These are phyloP conservation scores for Chlamydomonas sp. DNA, from an alignment of 139 green algal species.

Conservation along the genomic window DNA sequence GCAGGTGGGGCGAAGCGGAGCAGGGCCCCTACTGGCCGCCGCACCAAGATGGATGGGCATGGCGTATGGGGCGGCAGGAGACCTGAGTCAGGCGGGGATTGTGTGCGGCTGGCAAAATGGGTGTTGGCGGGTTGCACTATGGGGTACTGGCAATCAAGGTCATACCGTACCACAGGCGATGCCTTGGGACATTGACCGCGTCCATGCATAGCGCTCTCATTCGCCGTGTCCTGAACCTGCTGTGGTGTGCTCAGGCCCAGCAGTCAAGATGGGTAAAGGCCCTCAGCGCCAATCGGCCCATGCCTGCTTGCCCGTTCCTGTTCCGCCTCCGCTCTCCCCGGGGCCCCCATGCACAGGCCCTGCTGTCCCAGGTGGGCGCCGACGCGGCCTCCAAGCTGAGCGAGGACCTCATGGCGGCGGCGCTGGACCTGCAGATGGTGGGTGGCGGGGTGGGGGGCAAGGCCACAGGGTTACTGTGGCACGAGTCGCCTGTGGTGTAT, in stretches of 20 bases:
- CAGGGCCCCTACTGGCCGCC: not conserved
- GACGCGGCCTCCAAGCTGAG: conserved; percentile 41
- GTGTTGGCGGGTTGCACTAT: no score
- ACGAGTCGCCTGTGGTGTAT: not conserved
- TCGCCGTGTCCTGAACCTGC: no score
- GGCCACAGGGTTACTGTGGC: not conserved
- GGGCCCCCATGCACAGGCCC: not conserved
- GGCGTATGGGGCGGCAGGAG: no score
- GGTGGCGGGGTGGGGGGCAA: not conserved
- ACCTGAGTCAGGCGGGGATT: no score
- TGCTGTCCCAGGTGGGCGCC: conserved; percentile 44
- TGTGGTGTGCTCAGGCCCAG: not conserved
- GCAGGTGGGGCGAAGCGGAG: conserved; percentile 18
- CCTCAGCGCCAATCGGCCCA: not conserved
- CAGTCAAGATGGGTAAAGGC: not conserved
- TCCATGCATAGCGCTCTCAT: no score
- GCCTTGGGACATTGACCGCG: no score
- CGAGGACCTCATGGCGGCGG: conserved; percentile 41
- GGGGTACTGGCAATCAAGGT: no score
- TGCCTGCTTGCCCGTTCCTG: not conserved
- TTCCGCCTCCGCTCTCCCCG: not conserved
- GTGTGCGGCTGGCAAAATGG: no score
- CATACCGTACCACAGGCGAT: no score
- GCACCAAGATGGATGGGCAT: not conserved
- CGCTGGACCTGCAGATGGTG: conserved; percentile 64